Evolutionary conservation across 1,284 basidiomycete species (phyloP).

Genomic region (Melanopsichium pennsylvanicum): DNA sequence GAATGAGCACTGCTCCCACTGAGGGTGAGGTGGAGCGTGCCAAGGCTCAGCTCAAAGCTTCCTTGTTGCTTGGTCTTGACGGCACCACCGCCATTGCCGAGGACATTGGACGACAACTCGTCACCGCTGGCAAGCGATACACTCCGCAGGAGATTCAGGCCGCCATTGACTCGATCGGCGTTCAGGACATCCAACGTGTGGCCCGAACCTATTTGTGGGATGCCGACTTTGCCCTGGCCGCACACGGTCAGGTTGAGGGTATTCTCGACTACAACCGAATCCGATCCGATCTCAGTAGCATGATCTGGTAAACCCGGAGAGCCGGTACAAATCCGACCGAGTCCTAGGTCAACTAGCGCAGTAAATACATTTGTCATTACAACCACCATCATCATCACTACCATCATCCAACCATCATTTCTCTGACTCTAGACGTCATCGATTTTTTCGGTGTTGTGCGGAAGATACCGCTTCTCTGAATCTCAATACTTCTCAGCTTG

Average conservation of each 20-base stretch:
- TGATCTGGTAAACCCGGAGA: conserved; percentile 65
- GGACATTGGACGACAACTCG: conserved; percentile 95
- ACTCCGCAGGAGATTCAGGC: conserved; percentile 93
- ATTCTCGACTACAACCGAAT: conserved; percentile 71
- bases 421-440: conserved; percentile 27
- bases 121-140: conserved; percentile 81
- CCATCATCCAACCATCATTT: conserved; percentile 1
- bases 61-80: conserved; percentile 86
- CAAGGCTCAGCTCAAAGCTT: conserved; percentile 97
- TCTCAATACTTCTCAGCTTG: conserved; percentile 20
- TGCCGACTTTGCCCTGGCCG: conserved; percentile 72
- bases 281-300: conserved; percentile 65
- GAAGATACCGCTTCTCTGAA: conserved; percentile 31
- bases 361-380: not conserved
- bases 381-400: not conserved
- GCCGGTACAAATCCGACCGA: no score
- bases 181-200: conserved; percentile 90
- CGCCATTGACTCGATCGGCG: conserved; percentile 85
- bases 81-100: conserved; percentile 96
- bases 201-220: conserved; percentile 98
- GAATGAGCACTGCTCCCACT: conserved; percentile 88
- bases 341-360: not conserved
- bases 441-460: conserved; percentile 20
- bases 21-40: conserved; percentile 91
- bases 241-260: conserved; percentile 72